These are phyloP conservation scores for Talaromyces stipitatus DNA, from an alignment of 495 filamentous ascomycete species.

Conservation along the genomic window DNA sequence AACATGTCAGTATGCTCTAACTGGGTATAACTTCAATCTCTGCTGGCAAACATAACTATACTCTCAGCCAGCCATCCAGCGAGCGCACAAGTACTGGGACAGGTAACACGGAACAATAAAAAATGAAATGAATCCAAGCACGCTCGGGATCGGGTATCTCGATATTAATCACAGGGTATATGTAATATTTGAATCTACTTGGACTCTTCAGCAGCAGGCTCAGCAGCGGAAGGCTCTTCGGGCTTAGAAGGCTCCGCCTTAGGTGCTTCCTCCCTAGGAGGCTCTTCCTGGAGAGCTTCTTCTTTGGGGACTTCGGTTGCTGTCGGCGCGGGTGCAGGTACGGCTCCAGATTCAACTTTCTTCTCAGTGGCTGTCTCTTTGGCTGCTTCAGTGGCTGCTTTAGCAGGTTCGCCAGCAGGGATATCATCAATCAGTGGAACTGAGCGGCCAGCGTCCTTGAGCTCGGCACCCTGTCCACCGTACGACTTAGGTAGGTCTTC, in stretches of 20 bases:
- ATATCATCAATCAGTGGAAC: constrained; percentile 19
- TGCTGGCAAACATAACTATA: not conserved
- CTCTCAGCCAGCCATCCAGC: not conserved
- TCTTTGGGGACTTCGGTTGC: constrained; percentile 12
- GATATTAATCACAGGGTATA: constrained; percentile 1
- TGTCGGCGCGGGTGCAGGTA: not conserved
- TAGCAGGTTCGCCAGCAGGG: not conserved
- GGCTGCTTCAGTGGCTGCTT: constrained; percentile 10
- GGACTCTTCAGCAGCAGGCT: constrained; percentile 14
- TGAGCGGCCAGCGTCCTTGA: constrained; percentile 20
- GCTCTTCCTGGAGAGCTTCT: constrained; percentile 13
- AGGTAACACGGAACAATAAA: not conserved
- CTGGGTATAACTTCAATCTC: constrained; percentile 5
- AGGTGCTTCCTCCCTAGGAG: not conserved
- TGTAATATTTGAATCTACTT: constrained; percentile 15
- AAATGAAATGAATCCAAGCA: not conserved
- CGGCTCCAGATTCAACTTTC: constrained; percentile 3
- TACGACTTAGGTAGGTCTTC: constrained; percentile 59
- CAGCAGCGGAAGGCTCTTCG: constrained; percentile 7
- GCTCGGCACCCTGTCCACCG: constrained; percentile 55
- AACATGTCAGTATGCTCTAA: not conserved
- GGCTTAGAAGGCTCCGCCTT: constrained; percentile 12
- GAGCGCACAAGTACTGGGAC: not conserved
- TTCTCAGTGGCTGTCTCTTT: constrained; percentile 4
- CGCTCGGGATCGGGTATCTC: constrained; percentile 5